Base-by-base conservation (phyloP, 306 rosid genomes). In the Carpinus fangiana region DNA sequence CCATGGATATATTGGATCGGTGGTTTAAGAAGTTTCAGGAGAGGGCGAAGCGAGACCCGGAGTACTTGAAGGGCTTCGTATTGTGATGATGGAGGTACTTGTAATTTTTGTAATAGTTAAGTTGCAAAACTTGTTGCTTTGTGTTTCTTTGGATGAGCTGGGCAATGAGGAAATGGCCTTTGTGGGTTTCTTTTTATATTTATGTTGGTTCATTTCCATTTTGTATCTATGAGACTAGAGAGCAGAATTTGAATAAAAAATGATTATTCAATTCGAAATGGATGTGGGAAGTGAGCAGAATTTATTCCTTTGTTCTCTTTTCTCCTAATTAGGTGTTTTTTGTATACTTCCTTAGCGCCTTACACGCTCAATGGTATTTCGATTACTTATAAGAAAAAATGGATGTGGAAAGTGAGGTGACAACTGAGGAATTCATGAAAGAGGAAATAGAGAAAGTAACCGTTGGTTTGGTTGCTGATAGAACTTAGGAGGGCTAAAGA, bases 1-100 rank as follows among this genome's bases (percentile, higher is more conserved):
- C 99, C 0, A 95, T 91, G 96, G 98, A 93, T 77, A 95, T 93
- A 1, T 86, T 93, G 93, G 96, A 95, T 5, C 85, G 93, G 28
- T 95, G 99, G 99, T 95, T 92, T 89, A 91, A 91, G 82, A 93
- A 93, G 76, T 93, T 91, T 47, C 96, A 89, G 81, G 94, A 93
- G 78, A 82, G 86, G 78, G 94, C 96, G 13, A 89, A 84, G 86
- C 93, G 94, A 20, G 98, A 93, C 80, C 98, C 96, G 55, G 90
- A 91, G 62, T 93, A 89, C 85, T 74, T 93, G 85, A 91, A 91
- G 77, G 89, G 93, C 82, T 93, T 89, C 75, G 88, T 84, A 62
- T 85, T 88, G 83, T 88, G 45, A 81, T n/a, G 31, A 38, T 41
- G 26, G 48, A 65, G 72, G 72, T 66, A 41, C 4, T 23, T 41